Evolutionary conservation across 179 eudicot species (phyloP), one percentile per base, ranked within the genome.

Genomic region (Pouteria campechiana): DNA sequence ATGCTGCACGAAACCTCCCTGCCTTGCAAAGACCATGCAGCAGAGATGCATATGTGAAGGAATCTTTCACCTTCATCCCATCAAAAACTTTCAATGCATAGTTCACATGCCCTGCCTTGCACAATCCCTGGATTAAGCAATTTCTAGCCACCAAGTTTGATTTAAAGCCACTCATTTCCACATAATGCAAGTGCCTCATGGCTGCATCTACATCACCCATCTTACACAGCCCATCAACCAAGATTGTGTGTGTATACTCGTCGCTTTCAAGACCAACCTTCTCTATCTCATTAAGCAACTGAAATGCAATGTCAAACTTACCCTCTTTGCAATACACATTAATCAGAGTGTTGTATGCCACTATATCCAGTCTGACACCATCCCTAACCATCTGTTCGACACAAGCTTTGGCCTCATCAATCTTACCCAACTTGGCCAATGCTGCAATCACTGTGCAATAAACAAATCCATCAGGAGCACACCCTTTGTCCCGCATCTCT

Each of bases 361-460:
- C 89, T 12, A 69, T 50, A 29, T 86, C 89, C 17, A 72, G 74
- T 41, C 60, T 64, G 48, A 73, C 58, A 34, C 93, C 96, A 44
- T 63, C 73, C 14, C 37, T 44, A 43, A 72, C 31, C 85, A 86
- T 78, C 28, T 69, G 60, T 21, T 67, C 74, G 43, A 72, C 65
- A 57, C 52, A 64, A 6, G 64, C 61, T 34, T 60, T 46, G 14
- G 93, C 93, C 60, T 69, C 71, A 27, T 48, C 41, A 28, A 69
- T 31, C 67, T 58, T 69, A 16, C 83, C 89, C 9, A 32, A 39
- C 60, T 72, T 86, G 17, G 64, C 58, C 48, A 82, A 67, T 47
- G 85, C 89, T 31, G 72, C 83, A 11, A 66, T 60, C 46, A 86
- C 74, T 12, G 96, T 82, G 59, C 93, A 82, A 49, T 78, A 76